Base-by-base conservation (phyloP, 345 rosid species). In the Iberis pinnata region DNA sequence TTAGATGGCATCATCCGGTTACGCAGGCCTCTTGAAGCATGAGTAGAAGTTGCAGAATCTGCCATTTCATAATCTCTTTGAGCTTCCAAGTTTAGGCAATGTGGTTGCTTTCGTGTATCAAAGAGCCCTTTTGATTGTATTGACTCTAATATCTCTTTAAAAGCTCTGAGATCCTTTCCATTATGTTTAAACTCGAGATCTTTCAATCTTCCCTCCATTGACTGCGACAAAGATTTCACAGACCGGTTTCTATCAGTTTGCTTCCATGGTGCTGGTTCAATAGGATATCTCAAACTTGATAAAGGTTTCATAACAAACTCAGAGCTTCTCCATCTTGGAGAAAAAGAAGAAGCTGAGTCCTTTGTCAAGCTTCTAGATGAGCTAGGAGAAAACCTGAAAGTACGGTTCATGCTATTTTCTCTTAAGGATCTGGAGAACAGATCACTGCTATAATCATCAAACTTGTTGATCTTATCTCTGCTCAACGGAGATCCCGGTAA, bases 231-330 rank as follows among this genome's bases (percentile, higher is more conserved):
- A 67, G 61, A 18, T 58, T 82, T 79, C 35, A 64, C 64, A 38
- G 78, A 44, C 43, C 56, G 73, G 67, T 63, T 67, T 51, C 79
- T 80, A 42, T 82, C 85, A 49, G 26, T 39, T 63, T 84, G 93
- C 73, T 73, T 87, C 98, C 96, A 83, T 6, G 93, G 98, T 46
- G 95, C 96, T 65, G 82, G 73, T 68, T 87, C 98, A 73, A 77
- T 74, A 13, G 98, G 93, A 69, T 67, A 67, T 68, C 78, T 75
- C 49, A 79, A 72, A 57, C 61, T 75, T 14, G 92, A 67, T 59
- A 78, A 65, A n/a, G 92, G 96, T 53, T 78, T 87, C 92, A 82
- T 82, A 48, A 73, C 60, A 64, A 79, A 62, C 65, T 87, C 88
- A 15, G 80, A 77, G 63, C 53, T 84, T 75, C 79, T 82, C 96